phyloP scores from a whole-genome alignment of 2,329 filamentous ascomycete species.

The Botrytis pseudocinerea region DNA sequence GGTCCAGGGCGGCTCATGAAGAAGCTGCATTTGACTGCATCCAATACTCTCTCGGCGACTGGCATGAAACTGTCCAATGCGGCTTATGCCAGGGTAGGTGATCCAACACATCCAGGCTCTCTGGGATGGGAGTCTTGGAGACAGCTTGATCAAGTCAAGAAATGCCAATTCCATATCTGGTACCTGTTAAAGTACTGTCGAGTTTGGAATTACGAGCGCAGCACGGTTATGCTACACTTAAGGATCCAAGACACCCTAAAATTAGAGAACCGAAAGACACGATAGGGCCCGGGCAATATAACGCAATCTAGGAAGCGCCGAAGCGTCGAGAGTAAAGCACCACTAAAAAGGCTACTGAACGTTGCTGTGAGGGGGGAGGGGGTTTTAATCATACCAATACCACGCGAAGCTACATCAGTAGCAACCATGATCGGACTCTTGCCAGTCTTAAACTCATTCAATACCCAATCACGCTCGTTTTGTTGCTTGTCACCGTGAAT shows the following conservation, averaged over 20 bases:
- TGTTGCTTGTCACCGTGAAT: conserved; percentile 99
- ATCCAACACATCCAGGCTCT: conserved; percentile 60
- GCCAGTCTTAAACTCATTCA: conserved; percentile 99
- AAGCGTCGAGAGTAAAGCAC: conserved; percentile 91
- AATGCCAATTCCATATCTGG: conserved; percentile 75
- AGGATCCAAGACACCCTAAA: conserved; percentile 85
- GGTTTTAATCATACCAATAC: conserved; percentile 95
- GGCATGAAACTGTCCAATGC: conserved; percentile 43
- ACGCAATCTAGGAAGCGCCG: conserved; percentile 85
- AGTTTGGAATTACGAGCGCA: conserved; percentile 76
- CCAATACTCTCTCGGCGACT: conserved; percentile 45
- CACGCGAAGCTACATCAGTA: conserved; percentile 98
- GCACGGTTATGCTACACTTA: conserved; percentile 65
- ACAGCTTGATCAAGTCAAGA: conserved; percentile 78
- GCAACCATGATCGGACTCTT: conserved; percentile 99
- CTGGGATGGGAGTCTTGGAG: conserved; percentile 64
- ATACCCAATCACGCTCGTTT: conserved; percentile 98
- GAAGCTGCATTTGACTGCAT: conserved; percentile 42
- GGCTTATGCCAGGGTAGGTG: conserved; percentile 51
- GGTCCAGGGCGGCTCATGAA: conserved; percentile 54
- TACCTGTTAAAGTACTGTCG: conserved; percentile 64
- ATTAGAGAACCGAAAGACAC: conserved; percentile 80
- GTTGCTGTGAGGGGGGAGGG: conserved; percentile 52
- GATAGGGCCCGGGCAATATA: conserved; percentile 85
- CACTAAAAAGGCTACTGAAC: conserved; percentile 60